Percentiles rank a stretch among this genome's conserved stretches.
phyloP scores from a whole-genome alignment of 2,329 filamentous ascomycete species.

The Dothiorella sarmentorum region DNA sequence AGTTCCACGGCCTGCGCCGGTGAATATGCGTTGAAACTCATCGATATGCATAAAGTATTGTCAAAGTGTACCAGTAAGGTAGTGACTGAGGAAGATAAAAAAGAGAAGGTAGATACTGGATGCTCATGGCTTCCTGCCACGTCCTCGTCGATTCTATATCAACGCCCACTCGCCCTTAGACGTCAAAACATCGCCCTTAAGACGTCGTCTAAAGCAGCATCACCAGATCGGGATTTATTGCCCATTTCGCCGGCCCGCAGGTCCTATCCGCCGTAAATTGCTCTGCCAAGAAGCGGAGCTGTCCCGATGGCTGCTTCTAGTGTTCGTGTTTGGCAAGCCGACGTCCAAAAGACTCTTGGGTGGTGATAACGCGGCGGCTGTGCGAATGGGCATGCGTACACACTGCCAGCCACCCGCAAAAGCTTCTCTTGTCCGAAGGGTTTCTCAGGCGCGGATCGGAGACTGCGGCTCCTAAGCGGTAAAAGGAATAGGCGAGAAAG shows the following conservation, averaged over 20 bases:
- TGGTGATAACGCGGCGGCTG: no score
- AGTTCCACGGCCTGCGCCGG: slow-evolving; percentile 51
- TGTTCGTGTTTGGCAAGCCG: neutral
- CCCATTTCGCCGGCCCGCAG: neutral
- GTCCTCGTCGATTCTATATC: no score
- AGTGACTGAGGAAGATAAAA: neutral
- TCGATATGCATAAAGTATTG: neutral
- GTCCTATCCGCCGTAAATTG: neutral
- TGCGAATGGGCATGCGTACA: neutral
- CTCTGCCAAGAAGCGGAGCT: neutral
- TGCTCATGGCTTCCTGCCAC: neutral
- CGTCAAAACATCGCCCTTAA: neutral
- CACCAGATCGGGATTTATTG: neutral
- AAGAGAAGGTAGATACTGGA: neutral
- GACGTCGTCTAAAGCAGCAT: neutral
- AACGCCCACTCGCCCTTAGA: neutral
- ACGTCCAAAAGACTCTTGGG: neutral
- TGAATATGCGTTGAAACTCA: slow-evolving; percentile 40
- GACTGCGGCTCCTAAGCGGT: neutral
- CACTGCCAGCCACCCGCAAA: slow-evolving; percentile 1
- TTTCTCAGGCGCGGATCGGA: neutral
- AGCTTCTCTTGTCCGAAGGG: neutral
- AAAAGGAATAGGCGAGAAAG: neutral
- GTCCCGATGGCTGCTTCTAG: slow-evolving; percentile 2
- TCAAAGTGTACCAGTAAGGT: neutral